Percentiles rank a stretch among this genome's conserved stretches.
Evolutionary conservation across 345 rosid species (phyloP).

Genomic region (Sonneratia alba): DNA sequence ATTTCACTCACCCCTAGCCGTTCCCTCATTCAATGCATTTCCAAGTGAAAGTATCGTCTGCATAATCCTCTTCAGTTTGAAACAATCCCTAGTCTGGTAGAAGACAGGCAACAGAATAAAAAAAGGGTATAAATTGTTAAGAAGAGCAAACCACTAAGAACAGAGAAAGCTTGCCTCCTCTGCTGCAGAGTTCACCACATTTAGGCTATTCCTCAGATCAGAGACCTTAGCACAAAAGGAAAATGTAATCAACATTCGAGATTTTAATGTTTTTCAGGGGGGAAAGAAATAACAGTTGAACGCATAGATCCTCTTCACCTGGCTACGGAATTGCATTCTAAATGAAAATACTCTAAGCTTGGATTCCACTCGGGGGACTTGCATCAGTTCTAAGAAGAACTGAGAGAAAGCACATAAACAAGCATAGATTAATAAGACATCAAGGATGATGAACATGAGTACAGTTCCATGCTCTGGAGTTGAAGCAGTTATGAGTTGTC

Average conservation of each 20-base stretch:
- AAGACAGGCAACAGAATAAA: background rate
- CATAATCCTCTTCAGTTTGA: constrained; percentile 80
- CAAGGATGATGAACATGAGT: background rate
- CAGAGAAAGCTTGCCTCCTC: constrained; percentile 51
- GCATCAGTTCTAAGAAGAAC: constrained; percentile 89
- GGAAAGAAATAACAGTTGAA: background rate
- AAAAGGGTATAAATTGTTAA: background rate
- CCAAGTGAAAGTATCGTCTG: constrained; percentile 89
- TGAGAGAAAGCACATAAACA: constrained; percentile 24
- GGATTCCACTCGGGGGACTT: constrained; percentile 80
- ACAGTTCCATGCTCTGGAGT: background rate
- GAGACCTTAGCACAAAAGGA: constrained; percentile 39
- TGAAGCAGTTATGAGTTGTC: background rate
- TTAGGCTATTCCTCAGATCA: constrained; percentile 65
- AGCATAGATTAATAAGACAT: constrained; percentile 9
- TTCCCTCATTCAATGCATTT: constrained; percentile 93
- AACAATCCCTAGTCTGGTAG: constrained; percentile 52
- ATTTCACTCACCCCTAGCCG: constrained; percentile 87
- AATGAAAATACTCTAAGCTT: constrained; percentile 91
- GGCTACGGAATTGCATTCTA: constrained; percentile 71
- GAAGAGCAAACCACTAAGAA: background rate
- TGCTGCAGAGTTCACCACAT: constrained; percentile 62
- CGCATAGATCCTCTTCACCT: constrained; percentile 38
- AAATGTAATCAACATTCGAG: constrained; percentile 13
- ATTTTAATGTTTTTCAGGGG: background rate